Conservation (phyloP, 1,284 basidiomycete species). For the Trametes hirsuta region DNA sequence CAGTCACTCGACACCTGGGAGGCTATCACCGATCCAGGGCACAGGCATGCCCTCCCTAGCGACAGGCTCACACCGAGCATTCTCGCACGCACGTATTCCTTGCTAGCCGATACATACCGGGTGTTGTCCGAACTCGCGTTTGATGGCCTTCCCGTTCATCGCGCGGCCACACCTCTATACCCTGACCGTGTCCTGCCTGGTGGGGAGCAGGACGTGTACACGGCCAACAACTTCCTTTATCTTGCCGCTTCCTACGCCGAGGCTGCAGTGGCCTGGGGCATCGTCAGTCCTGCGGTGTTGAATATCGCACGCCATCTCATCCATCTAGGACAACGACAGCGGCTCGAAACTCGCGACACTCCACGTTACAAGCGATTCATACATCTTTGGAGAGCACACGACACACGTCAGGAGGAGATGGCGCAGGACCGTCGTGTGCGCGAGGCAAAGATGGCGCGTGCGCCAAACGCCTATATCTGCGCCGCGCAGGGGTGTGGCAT, state of each 20-base stretch:
- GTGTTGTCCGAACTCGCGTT: background rate
- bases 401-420: slow-evolving; percentile 2
- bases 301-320: background rate
- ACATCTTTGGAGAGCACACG: slow-evolving; percentile 1
- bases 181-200: background rate
- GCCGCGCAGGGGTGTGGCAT: background rate
- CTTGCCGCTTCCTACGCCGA: background rate
- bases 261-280: background rate
- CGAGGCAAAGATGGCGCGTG: slow-evolving; percentile 6
- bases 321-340: background rate
- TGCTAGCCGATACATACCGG: slow-evolving; percentile 1
- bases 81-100: slow-evolving; percentile 8
- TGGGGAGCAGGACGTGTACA: background rate
- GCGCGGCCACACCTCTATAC: background rate
- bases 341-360: background rate
- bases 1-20: slow-evolving; percentile 3
- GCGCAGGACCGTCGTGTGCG: background rate
- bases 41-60: background rate
- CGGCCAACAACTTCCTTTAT: background rate
- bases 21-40: background rate
- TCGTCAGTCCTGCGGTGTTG: background rate
- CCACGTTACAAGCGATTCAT: slow-evolving; percentile 1
- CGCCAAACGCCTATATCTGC: slow-evolving; percentile 3
- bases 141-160: background rate
- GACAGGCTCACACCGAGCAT: background rate